Base-by-base conservation (phyloP, 2,329 filamentous ascomycete species). In the Xylariaceae sp. region DNA sequence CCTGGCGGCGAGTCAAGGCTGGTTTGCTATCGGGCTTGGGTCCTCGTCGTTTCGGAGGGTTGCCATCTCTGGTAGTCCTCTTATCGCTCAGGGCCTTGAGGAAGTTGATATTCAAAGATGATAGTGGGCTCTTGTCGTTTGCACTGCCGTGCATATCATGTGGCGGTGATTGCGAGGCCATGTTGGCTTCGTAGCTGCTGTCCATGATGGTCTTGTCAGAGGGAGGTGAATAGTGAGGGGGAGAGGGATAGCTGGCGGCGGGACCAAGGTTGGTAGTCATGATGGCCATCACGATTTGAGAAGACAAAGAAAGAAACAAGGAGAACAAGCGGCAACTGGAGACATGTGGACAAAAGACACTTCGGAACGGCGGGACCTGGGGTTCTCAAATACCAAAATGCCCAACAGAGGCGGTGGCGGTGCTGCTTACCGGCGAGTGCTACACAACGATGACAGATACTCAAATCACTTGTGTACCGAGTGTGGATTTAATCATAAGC, bases 1-100 rank as follows among this genome's bases (percentile, higher is more conserved):
- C 92, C 64, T 97, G 93, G 53, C 92, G 82, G 51, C 92, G 79
- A 17, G 92, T 97, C 59, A 95, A 71, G 36, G 93, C 92, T 16
- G 93, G 93, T 64, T 95, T 96, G 72, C 87, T 94, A 66, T 97
- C 93, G 17, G 93, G 93, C 65, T 97, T 97, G 0, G 93, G 93
- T 1, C 93, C 93, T 66, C 93, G 82, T 55, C 88, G 82, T 70
- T 97, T 98, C 3, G 88, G 82, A 7, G 86, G 77, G 61, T 93
- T 85, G 37, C 89, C 91, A 73, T 95, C 91, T 76, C 86, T 77
- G n/a, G 85, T 89, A 11, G 78, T 79, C 62, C 83, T 88, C 71
- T 89, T 93, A 45, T 88, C 85, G 41, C 71, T 76, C 50, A 85
- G 72, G 55, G 69, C 80, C 66, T 83, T 89, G 65, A 86, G 77